Evolutionary conservation across 345 rosid genomes (phyloP), one percentile per base, ranked within the genome.

Genomic region (Gossypium bickii): DNA sequence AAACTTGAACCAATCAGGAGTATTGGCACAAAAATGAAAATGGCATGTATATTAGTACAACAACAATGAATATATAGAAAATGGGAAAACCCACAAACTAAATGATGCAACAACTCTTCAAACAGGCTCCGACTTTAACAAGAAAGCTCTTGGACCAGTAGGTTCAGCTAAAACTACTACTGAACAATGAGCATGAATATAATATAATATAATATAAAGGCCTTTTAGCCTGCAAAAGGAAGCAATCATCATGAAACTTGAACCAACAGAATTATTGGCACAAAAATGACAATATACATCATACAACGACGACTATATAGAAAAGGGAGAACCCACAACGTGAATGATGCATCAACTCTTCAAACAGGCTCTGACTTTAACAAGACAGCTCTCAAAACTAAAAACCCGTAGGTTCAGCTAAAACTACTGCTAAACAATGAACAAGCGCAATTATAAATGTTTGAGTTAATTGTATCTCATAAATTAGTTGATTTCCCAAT

Each of bases 191-290:
- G 41, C 7, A 34, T 34, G 41, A 34, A 34, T 34, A 34, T 34
- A 34, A 34, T 34, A 34, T 34, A 34, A 68, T 67, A 86, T 34
- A 34, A 68, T 67, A 86, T 70, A 86, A 58, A 76, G 79, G 61
- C 86, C 67, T 85, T 82, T 84, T 93, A 74, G 84, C 83, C 98
- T 93, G 88, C 70, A 83, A 63, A 61, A 68, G 53, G 74, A 57
- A 78, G 65, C 44, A 75, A 69, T 11, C 16, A 9, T 55, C 25
- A 47, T 17, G 65, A 25, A 20, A 70, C 25, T 60, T 44, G 58
- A 24, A 8, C 47, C 58, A 73, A 73, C 43, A 69, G 59, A 51
- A 49, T 44, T 16, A 16, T 69, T 17, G 43, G 38, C 25, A 67
- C 55, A 68, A 58, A 57, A 58, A 10, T 9, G 18, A 8, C 20